Conservation (phyloP, 1,284 basidiomycete genomes). For the Heimioporus retisporus region DNA sequence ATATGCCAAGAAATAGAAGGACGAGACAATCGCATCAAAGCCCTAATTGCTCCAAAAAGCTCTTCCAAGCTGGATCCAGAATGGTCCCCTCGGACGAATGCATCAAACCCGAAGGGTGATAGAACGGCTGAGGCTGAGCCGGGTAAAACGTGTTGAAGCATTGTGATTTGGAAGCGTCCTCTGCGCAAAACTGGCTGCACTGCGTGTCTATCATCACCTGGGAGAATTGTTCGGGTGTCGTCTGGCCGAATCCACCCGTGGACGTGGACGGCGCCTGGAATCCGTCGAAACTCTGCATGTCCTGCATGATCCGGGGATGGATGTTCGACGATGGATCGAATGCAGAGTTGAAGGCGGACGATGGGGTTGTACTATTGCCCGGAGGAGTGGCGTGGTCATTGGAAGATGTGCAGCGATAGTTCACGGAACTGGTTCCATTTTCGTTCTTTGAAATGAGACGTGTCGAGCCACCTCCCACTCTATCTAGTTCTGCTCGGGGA, state of each 20-base stretch:
- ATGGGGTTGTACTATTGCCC: neutral
- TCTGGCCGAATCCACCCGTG: conserved; percentile 15
- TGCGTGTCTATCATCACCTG: conserved; percentile 41
- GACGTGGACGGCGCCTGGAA: conserved; percentile 40
- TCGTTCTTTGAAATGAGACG: conserved; percentile 48
- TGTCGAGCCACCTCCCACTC: conserved; percentile 69
- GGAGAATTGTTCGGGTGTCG: conserved; percentile 35
- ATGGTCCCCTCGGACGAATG: conserved; percentile 40
- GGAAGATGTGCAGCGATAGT: conserved; percentile 13
- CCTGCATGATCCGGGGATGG: conserved; percentile 56
- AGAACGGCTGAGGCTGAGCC: conserved; percentile 24
- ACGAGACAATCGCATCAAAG: conserved; percentile 60
- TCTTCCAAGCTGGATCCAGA: conserved; percentile 72
- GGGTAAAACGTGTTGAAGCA: conserved; percentile 26
- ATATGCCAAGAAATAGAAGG: too few relatives aligned
- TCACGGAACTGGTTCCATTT: conserved; percentile 15
- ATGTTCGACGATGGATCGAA: conserved; percentile 32
- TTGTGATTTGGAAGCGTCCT: conserved; percentile 29
- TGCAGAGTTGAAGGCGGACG: conserved; percentile 3
- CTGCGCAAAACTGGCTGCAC: conserved; percentile 25
- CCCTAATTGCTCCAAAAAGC: conserved; percentile 74
- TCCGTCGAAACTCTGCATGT: conserved; percentile 53
- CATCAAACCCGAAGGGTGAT: conserved; percentile 3
- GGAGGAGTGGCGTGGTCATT: conserved; percentile 4
- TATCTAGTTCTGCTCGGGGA: conserved; percentile 64